Evolutionary conservation across 1,284 basidiomycete genomes (phyloP).

Genomic region (Melampsora abietis-canadensis): DNA sequence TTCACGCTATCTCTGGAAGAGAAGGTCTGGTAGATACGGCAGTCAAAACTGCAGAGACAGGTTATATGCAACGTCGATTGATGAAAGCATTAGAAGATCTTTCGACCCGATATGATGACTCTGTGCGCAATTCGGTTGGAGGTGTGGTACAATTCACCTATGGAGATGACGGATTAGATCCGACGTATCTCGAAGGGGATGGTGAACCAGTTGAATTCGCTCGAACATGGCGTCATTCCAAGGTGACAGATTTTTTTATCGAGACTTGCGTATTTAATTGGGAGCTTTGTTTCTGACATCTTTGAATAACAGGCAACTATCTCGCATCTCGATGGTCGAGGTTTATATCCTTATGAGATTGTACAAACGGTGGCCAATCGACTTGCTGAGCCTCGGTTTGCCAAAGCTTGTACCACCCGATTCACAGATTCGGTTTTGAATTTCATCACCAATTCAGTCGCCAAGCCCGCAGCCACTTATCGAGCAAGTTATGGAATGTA

Average conservation of each 20-base stretch:
- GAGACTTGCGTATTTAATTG: not conserved
- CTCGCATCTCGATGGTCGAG: conserved; percentile 59
- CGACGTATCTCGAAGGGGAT: conserved; percentile 90
- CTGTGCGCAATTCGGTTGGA: conserved; percentile 91
- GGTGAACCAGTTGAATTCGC: conserved; percentile 79
- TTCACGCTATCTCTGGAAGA: conserved; percentile 97
- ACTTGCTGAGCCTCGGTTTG: conserved; percentile 63
- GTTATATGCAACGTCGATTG: conserved; percentile 96
- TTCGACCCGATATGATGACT: conserved; percentile 92
- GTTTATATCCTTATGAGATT: conserved; percentile 84
- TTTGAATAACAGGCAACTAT: conserved; percentile 47
- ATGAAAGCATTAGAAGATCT: conserved; percentile 99
- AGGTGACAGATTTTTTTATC: conserved; percentile 58
- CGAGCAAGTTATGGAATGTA: conserved; percentile 79
- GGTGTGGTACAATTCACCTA: conserved; percentile 98
- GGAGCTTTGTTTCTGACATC: not conserved
- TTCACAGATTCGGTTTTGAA: conserved; percentile 73
- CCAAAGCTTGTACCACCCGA: conserved; percentile 61
- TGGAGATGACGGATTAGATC: conserved; percentile 95
- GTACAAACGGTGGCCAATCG: conserved; percentile 68
- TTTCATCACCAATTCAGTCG: conserved; percentile 71
- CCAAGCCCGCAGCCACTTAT: conserved; percentile 65
- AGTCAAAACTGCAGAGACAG: conserved; percentile 65
- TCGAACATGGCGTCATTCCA: conserved; percentile 82
- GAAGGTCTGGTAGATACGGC: conserved; percentile 94